These are phyloP conservation scores for Sarcodon aspratus DNA, from an alignment of 768 basidiomycete genomes.

Conservation along the genomic window DNA sequence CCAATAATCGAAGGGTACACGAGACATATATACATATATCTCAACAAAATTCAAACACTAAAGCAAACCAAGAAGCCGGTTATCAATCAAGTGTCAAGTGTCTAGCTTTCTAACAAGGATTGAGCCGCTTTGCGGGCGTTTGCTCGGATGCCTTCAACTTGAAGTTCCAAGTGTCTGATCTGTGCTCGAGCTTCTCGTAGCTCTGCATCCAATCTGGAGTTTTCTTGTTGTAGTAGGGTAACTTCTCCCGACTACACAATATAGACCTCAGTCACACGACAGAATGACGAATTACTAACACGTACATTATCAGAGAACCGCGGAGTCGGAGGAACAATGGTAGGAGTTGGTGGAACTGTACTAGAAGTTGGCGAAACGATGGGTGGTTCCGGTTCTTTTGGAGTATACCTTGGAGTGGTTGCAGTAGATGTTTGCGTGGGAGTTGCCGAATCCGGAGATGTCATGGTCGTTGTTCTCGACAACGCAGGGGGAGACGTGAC, in stretches of 20 bases:
- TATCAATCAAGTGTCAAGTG: background rate
- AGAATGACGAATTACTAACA: too few species aligned
- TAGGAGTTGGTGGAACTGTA: background rate
- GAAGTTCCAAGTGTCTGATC: slow-evolving; percentile 75
- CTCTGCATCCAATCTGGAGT: slow-evolving; percentile 47
- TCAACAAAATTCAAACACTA: background rate
- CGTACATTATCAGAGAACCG: too few species aligned
- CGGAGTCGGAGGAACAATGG: background rate
- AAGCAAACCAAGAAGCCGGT: background rate
- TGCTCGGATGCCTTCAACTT: slow-evolving; percentile 63
- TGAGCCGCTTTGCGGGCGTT: slow-evolving; percentile 73
- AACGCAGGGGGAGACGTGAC: slow-evolving; percentile 10
- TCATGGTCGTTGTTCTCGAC: slow-evolving; percentile 13
- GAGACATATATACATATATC: too few species aligned
- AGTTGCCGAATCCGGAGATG: slow-evolving; percentile 15
- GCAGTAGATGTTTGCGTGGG: slow-evolving; percentile 13
- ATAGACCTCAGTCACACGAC: background rate
- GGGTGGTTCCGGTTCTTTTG: background rate
- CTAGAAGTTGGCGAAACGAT: too few species aligned
- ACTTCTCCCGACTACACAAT: slow-evolving; percentile 7
- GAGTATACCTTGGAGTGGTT: slow-evolving; percentile 2
- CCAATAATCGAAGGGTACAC: too few species aligned
- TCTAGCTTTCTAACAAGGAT: slow-evolving; percentile 29
- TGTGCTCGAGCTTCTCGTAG: slow-evolving; percentile 72
- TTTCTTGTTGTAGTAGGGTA: slow-evolving; percentile 38